Evolutionary conservation across 2,329 filamentous ascomycete species (phyloP).

Genomic region (Neonectria ditissima): DNA sequence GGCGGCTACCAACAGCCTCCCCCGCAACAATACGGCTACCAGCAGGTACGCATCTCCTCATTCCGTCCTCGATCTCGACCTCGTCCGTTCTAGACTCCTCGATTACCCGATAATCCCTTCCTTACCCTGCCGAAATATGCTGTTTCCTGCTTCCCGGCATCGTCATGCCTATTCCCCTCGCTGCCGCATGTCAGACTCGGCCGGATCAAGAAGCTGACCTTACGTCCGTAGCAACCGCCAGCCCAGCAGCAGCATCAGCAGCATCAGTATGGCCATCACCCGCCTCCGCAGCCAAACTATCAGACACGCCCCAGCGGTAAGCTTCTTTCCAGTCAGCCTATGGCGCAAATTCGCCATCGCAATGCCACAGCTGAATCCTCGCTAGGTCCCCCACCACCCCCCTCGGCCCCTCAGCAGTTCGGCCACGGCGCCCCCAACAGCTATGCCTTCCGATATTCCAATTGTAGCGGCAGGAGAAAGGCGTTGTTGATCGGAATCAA

Average conservation of each 20-base stretch:
- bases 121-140: background rate
- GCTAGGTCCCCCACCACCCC: constrained; percentile 72
- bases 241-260: constrained; percentile 52
- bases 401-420: constrained; percentile 75
- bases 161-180: background rate
- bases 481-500: constrained; percentile 95
- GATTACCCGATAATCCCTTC: background rate
- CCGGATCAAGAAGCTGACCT: constrained; percentile 22
- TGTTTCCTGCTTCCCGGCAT: background rate
- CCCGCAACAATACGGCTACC: constrained; percentile 58
- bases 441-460: constrained; percentile 91
- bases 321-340: constrained; percentile 4
- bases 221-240: constrained; percentile 47
- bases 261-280: constrained; percentile 49
- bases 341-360: background rate
- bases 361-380: constrained; percentile 20
- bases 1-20: constrained; percentile 56
- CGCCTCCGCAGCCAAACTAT: constrained; percentile 59
- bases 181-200: constrained; percentile 9
- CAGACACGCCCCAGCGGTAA: constrained; percentile 58
- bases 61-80: background rate
- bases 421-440: constrained; percentile 82
- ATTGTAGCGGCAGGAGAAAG: constrained; percentile 89
- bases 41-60: constrained; percentile 48
- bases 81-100: background rate